phyloP scores from a whole-genome alignment of 176 grass and related monocot species.

The Cenchrus purpureus region DNA sequence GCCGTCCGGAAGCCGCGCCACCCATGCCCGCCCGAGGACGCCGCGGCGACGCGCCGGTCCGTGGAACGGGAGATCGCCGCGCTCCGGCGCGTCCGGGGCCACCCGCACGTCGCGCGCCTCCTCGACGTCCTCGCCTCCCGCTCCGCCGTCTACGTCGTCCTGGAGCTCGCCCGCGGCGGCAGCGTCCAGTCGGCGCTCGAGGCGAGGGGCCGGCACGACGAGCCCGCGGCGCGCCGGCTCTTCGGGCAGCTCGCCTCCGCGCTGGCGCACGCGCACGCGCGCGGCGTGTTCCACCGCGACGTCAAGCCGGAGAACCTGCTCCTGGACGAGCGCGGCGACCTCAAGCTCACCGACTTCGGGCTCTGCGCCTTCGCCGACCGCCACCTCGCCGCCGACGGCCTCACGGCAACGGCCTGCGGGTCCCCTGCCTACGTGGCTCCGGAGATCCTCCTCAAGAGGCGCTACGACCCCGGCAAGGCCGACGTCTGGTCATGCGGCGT shows the following conservation, averaged over 20 bases:
- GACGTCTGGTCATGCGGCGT: constrained; percentile 55
- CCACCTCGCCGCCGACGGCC: constrained; percentile 32
- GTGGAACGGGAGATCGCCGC: constrained; percentile 37
- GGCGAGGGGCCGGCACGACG: constrained; percentile 20
- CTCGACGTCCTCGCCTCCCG: constrained; percentile 56
- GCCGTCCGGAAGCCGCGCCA: constrained; percentile 32
- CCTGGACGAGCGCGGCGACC: constrained; percentile 47
- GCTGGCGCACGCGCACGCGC: constrained; percentile 45
- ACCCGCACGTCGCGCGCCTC: constrained; percentile 44
- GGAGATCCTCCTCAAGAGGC: constrained; percentile 47
- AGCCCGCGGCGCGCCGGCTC: constrained; percentile 42
- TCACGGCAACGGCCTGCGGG: constrained; percentile 44
- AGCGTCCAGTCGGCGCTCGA: constrained; percentile 36
- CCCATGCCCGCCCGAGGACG: neutral
- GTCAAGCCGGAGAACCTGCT: constrained; percentile 61
- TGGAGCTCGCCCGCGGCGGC: constrained; percentile 50
- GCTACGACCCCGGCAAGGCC: constrained; percentile 43
- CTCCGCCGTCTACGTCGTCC: constrained; percentile 58
- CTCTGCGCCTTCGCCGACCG: constrained; percentile 49
- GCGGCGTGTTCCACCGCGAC: constrained; percentile 62
- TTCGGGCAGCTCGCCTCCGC: constrained; percentile 50
- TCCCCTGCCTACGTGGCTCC: constrained; percentile 48
- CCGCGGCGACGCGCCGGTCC: neutral
- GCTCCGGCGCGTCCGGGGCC: constrained; percentile 18
- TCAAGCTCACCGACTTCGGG: constrained; percentile 54